Percentiles rank a stretch among this genome's conserved stretches.
Evolutionary conservation across 116 monocot genomes (phyloP).

Genomic region (Dioscorea cayenensis): DNA sequence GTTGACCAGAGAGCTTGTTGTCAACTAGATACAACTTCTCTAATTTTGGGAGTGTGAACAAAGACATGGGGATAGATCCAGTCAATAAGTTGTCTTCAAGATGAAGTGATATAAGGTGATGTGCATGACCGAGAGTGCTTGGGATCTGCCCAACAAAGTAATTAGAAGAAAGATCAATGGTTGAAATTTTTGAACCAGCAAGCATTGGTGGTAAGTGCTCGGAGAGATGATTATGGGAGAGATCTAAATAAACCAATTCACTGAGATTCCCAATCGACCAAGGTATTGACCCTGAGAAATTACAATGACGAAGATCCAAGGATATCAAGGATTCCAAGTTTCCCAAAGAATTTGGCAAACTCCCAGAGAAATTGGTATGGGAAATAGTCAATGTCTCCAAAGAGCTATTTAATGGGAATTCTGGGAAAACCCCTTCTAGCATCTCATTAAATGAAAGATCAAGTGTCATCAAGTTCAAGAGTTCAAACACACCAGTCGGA

Average conservation of each 20-base stretch:
- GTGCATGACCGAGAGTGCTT: too few species aligned
- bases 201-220: neutral
- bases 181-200: neutral
- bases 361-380: neutral
- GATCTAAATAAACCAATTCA: neutral
- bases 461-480: neutral
- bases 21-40: neutral
- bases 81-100: neutral
- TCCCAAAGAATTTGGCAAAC: neutral
- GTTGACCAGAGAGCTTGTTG: neutral
- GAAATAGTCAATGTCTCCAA: neutral
- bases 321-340: neutral
- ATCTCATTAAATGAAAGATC: neutral
- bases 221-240: neutral
- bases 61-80: neutral
- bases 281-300: neutral
- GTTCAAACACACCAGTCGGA: too few species aligned
- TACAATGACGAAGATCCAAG: neutral
- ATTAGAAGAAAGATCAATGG: too few species aligned
- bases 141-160: too few species aligned
- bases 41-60: neutral
- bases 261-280: neutral
- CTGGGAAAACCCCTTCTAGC: neutral
- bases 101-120: neutral
- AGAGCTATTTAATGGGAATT: neutral